Base-by-base conservation (phyloP, 495 filamentous ascomycete genomes). In the Aspergillus ostianus region DNA sequence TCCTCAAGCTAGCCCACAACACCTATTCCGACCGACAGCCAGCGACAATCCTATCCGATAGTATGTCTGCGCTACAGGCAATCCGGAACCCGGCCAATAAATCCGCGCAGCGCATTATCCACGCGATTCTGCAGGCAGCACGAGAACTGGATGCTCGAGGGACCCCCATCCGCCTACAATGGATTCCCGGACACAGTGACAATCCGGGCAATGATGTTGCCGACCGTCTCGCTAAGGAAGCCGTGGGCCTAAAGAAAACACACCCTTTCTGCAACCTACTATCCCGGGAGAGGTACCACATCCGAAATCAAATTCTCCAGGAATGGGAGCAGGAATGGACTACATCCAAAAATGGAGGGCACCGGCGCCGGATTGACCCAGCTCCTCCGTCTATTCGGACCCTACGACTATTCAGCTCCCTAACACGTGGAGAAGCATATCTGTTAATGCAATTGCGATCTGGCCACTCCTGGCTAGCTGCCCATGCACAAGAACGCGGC, bases 261-360 rank as follows among this genome's bases (percentile, higher is more conserved):
- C 51, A 20, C 26, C 51, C 30, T 6, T 41, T 53, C 51, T 17
- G 51, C 20, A 27, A 36, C 19, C 27, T 53, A 6, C 18, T 51
- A 19, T 51, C 51, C 6, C 51, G 51, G 2, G 51, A 36, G 17
- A 53, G 27, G 18, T 21, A 27, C 13, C 4, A 20, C 3, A 53
- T 53, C 21, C 27, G 27, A 5, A 4, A 36, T 8, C n/a, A 36
- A 29, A 53, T 41, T 15, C 27, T 13, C 27, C 21, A 41, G n/a
- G 4, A 53, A 53, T 53, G 51, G 51, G 13, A 53, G 41, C 27
- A 20, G 6, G 51, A 53, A 53, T 53, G 27, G 51, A 36, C 1
- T 10, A 48, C 46, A 21, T 48, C 46, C 7, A 48, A n/a, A 6
- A n/a, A 4, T 4, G 46, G 46, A 2, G 46, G 46, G 8, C 20